These are phyloP conservation scores for Pyrenochaeta sp. DNA, from an alignment of 2,329 filamentous ascomycete genomes.

Conservation along the genomic window DNA sequence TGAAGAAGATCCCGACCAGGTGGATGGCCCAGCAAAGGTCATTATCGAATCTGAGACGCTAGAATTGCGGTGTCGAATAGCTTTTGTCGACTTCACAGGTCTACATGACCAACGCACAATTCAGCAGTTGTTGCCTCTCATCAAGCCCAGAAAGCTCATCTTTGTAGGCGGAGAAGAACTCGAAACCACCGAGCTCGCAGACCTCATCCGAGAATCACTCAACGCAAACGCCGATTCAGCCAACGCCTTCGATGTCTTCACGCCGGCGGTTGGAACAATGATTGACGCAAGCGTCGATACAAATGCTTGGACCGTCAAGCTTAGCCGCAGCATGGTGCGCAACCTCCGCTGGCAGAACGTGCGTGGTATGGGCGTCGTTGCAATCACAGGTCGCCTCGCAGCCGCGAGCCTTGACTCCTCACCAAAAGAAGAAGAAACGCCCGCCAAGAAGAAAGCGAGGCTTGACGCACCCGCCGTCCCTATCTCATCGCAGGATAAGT, in stretches of 20 bases:
- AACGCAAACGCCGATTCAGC: conserved; percentile 56
- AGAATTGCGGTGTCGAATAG: conserved; percentile 76
- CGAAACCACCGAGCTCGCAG: conserved; percentile 77
- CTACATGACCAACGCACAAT: conserved; percentile 93
- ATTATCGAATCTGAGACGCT: conserved; percentile 71
- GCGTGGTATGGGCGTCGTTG: conserved; percentile 86
- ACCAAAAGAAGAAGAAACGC: conserved; percentile 52
- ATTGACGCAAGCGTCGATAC: conserved; percentile 96
- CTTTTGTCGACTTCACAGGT: conserved; percentile 90
- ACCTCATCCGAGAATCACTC: conserved; percentile 77
- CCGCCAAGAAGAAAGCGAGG: conserved; percentile 63
- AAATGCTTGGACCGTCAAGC: conserved; percentile 94
- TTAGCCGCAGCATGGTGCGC: conserved; percentile 84
- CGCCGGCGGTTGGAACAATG: conserved; percentile 74
- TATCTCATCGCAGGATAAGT: conserved; percentile 57
- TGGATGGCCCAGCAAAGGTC: conserved; percentile 78
- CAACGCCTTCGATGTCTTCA: conserved; percentile 74
- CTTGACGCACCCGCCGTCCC: conserved; percentile 50
- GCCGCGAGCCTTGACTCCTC: conserved; percentile 53
- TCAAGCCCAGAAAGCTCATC: conserved; percentile 92
- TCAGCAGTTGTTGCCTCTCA: conserved; percentile 92
- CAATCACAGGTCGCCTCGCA: conserved; percentile 80
- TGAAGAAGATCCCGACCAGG: conserved; percentile 62
- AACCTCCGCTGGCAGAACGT: conserved; percentile 95
- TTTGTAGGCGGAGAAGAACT: conserved; percentile 81